phyloP scores from a whole-genome alignment of 805 yeast genomes.

The Pichia phayaonensis region DNA sequence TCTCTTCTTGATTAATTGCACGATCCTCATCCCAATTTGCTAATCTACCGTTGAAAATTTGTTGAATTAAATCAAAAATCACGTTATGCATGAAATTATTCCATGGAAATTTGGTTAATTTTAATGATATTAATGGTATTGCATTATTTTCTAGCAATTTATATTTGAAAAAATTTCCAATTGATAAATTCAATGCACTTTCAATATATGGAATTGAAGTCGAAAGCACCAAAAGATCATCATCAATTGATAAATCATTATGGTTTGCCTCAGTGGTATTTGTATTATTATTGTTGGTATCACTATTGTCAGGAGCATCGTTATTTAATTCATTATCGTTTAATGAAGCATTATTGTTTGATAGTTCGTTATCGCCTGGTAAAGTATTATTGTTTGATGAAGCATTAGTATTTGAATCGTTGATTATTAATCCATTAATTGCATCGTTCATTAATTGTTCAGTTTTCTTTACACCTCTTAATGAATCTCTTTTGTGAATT shows the following conservation, averaged over 20 bases:
- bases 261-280: too few species aligned
- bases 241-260: slow-evolving; percentile 18
- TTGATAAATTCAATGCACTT: slow-evolving; percentile 27
- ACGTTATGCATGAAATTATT: slow-evolving; percentile 96
- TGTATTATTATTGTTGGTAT: too few species aligned
- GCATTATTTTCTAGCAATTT: slow-evolving; percentile 65
- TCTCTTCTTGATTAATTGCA: slow-evolving; percentile 28
- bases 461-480: slow-evolving; percentile 47
- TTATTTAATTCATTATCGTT: too few species aligned
- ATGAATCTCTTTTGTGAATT: slow-evolving; percentile 60
- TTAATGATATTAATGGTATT: slow-evolving; percentile 51
- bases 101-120: slow-evolving; percentile 86
- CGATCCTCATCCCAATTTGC: slow-evolving; percentile 32
- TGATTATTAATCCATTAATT: slow-evolving; percentile 25
- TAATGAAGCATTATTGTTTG: too few species aligned
- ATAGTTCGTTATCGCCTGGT: too few species aligned
- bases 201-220: slow-evolving; percentile 16
- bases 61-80: slow-evolving; percentile 91
- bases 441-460: slow-evolving; percentile 32
- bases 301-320: too few species aligned
- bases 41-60: slow-evolving; percentile 68
- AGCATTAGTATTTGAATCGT: slow-evolving; percentile 9
- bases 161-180: slow-evolving; percentile 82
- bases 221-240: slow-evolving; percentile 17
- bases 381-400: too few species aligned